phyloP scores from a whole-genome alignment of 768 basidiomycete genomes.

The Serpula lacrymans region DNA sequence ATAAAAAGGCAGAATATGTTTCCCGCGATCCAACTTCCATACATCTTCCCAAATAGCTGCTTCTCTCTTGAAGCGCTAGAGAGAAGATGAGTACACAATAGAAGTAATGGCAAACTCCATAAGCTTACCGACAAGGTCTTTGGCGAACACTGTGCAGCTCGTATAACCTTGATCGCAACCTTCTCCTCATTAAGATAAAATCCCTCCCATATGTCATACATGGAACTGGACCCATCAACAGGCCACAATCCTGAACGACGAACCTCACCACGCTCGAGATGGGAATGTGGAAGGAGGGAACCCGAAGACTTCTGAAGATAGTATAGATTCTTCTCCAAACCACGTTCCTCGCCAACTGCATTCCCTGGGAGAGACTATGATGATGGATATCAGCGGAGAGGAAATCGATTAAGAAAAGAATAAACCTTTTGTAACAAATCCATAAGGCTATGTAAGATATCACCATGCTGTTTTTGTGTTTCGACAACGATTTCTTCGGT shows the following conservation, averaged over 20 bases:
- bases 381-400: conserved; percentile 19
- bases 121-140: conserved; percentile 39
- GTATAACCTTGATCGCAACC: conserved; percentile 55
- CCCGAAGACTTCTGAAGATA: conserved; percentile 44
- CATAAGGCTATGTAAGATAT: conserved; percentile 42
- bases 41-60: conserved; percentile 52
- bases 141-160: conserved; percentile 47
- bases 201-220: conserved; percentile 58
- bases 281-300: conserved; percentile 45
- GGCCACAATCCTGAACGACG: conserved; percentile 45
- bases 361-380: conserved; percentile 18
- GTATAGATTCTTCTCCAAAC: conserved; percentile 48
- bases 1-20: conserved; percentile 54
- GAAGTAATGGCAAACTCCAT: not conserved
- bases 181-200: conserved; percentile 50
- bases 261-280: conserved; percentile 53
- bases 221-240: conserved; percentile 47
- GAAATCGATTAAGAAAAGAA: not conserved
- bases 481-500: conserved; percentile 33
- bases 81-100: conserved; percentile 4
- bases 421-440: conserved; percentile 46
- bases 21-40: conserved; percentile 50
- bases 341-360: conserved; percentile 29
- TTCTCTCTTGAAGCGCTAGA: conserved; percentile 50
- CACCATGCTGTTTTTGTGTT: conserved; percentile 29